Evolutionary conservation across 768 basidiomycete species (phyloP), one percentile per base, ranked within the genome.

Genomic region (Tricholoma matsutake): DNA sequence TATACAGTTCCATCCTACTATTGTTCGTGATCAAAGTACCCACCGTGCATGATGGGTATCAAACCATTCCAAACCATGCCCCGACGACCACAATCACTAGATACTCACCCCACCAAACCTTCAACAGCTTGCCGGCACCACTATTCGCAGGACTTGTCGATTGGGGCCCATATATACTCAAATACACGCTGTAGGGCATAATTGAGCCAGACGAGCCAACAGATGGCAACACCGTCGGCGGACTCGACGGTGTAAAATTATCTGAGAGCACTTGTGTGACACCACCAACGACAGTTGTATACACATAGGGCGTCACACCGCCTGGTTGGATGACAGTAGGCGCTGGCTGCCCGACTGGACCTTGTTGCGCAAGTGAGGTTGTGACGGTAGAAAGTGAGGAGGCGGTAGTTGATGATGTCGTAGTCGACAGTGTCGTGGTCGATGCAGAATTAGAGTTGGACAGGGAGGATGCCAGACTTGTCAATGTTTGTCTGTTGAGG

Each of bases 301-400:
- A 85, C 1, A 70, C 70, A 67, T 76, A 85, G 0, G 81, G 81
- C 0, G 81, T 84, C 29, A 78, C 78, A 2, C 79, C 83, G 6
- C 79, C 78, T 32, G 83, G 75, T 2, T 72, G 67, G 20, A 64
- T 71, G 2, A 70, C 72, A 25, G 72, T 75, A 4, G 80, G 31
- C 2, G 67, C 76, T 22, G 86, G 85, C 63, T 82, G 79, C 6
- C 80, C 88, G 0, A 89, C 87, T 3, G 86, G 85, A 0, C 85
- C 85, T 59, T 74, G 77, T 63, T 79, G 75, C 2, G 70, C 67
- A 1, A 69, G 57, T 2, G 68, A 39, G 1, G 67, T 7, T 14
- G 69, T 35, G 14, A 69, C 35, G 0, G 71, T 65, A 1, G 72
- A 64, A 13, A 72, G 39, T 14, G 68, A 31, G 16, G 65, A 47